Base-by-base conservation (phyloP, 2,329 filamentous ascomycete genomes). In the Cucurbitaria berberidis region DNA sequence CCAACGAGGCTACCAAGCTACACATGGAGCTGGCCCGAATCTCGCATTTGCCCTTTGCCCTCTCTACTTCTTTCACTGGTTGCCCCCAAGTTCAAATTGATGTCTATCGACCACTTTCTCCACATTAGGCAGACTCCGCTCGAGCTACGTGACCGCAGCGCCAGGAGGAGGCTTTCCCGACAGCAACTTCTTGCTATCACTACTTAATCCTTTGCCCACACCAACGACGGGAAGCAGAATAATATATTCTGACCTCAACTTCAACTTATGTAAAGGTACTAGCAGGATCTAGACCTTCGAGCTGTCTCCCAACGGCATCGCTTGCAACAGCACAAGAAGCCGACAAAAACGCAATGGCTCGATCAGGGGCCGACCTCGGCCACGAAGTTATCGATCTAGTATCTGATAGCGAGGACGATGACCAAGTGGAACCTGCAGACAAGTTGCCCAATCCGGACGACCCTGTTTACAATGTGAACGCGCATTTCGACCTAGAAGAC, bases 391-490 rank as follows among this genome's bases (percentile, higher is more conserved):
- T 72, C 16, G 55, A 69, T n/a, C 43, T 72, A 10, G 35, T 50
- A 19, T 67, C 63, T 6, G 68, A 70, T 40, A 58, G 59, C 42
- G 67, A 67, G 19, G 45, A 62, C 10, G 64, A 63, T 22, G 29
- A 26, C 19, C 51, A 24, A 42, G 44, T 3, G 34, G 49, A 51
- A 5, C 34, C 34, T 24, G 27, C 26, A 18, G 47, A 51, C 19
- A 42, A 60, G 6, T 43, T 51, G 22, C n/a, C 39, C 15, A 32
- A 53, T 19, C 15, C 55, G 10, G 45, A 55, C n/a, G 48, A 57
- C 8, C n/a, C 44, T 9, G 24, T 50, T 10, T 26, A 43, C 26
- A 46, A 46, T 7, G 36, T 52, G 4, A 40, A 27, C 19, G 39
- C 30, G 34, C 35, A 43, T 16, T 16, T 18, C 7, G 40, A 44